Evolutionary conservation across 208 protist species (phyloP), one percentile per base, ranked within the genome.

Genomic region (Naegleria lovaniensis): DNA sequence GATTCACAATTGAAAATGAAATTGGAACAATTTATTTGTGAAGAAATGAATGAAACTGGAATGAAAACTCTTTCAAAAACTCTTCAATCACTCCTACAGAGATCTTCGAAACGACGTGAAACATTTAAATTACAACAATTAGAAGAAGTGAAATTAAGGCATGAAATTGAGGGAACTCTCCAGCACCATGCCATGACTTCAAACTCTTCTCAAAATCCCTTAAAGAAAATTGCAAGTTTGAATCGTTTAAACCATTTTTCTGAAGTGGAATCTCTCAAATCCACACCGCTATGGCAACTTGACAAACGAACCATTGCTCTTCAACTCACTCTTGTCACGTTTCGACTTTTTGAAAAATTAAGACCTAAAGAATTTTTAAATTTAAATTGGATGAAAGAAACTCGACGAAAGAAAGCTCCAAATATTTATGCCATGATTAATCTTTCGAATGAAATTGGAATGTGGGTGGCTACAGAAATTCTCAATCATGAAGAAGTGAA

Each of bases 371-470:
- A 92, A 75, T 90, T 79, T 25, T 43, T 92, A 13, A 92, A 91
- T 75, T n/a, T 88, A 22, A 43, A n/a, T 19, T 92, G 91, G 91
- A 88, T 41, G 43, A 43, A 92, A n/a, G 43, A 58, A n/a, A 90
- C 0, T 39, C 15, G 22, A 75, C 11, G 75, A 41, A 11, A 40
- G 90, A 51, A n/a, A n/a, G 89, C 91, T 5, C 91, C 91, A 25
- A 92, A 92, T 85, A 91, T 92, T 16, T 40, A 90, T 38, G 7
- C 25, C 9, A 91, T 92, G 92, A 93, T 92, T 29, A 51, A 92
- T 25, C 51, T 58, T 38, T 93, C 92, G 51, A 93, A 93, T 83
- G 13, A 84, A 48, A 88, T 92, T 48, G 51, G 41, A 36, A 38
- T 29, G 7, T 90, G 52, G 36, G 43, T 91, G 4, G 79, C 58